A percentile compares a stretch with the other conserved stretches of the same genome.
These are phyloP conservation scores for Croton laevigatus DNA, from an alignment of 441 rosid species.

Conservation along the genomic window DNA sequence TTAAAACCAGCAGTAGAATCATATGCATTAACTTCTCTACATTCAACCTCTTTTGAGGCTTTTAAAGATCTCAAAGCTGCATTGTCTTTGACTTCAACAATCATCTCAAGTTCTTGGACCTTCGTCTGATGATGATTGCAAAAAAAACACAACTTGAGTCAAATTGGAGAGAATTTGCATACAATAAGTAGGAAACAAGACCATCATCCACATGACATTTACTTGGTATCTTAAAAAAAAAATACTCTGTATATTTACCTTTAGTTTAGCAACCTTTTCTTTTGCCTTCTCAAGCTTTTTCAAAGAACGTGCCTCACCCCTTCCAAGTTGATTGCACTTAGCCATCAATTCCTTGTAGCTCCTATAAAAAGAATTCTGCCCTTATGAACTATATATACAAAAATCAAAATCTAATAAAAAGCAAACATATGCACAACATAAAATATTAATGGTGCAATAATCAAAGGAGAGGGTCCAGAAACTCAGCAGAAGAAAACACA, in stretches of 20 bases:
- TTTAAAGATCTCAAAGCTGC: conserved; percentile 58
- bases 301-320: conserved; percentile 69
- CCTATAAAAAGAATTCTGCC: conserved; percentile 36
- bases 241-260: conserved; percentile 39
- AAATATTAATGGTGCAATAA: neutral
- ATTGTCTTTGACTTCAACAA: conserved; percentile 59
- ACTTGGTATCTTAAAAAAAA: neutral
- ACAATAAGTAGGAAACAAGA: neutral
- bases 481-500: neutral
- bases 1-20: conserved; percentile 19
- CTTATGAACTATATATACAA: conserved; percentile 7
- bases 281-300: conserved; percentile 75
- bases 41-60: conserved; percentile 34
- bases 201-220: neutral
- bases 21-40: conserved; percentile 16
- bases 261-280: conserved; percentile 58
- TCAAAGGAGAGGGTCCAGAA: neutral
- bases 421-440: neutral
- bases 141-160: conserved; percentile 12
- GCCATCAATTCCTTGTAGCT: conserved; percentile 82
- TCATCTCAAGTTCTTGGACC: conserved; percentile 63
- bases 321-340: conserved; percentile 80
- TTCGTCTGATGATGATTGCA: conserved; percentile 40
- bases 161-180: neutral
- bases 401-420: neutral